phyloP scores from a whole-genome alignment of 208 protist species.

The Leishmania gerbilli region DNA sequence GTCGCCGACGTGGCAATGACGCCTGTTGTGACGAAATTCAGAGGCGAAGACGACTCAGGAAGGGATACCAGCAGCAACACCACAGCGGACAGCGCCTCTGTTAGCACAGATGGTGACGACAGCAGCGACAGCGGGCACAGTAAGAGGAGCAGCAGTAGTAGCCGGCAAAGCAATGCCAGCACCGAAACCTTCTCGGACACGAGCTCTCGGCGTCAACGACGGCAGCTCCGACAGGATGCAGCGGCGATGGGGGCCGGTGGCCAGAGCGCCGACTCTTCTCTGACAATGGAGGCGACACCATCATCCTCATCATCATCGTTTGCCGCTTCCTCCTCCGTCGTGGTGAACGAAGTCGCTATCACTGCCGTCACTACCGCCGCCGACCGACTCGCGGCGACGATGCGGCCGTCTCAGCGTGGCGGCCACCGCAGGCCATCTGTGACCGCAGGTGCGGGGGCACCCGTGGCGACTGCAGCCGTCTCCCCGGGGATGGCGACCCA shows the following conservation, averaged over 20 bases:
- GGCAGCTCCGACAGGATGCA: not conserved
- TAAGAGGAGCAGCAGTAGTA: conserved; percentile 6
- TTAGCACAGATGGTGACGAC: not conserved
- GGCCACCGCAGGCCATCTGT: not conserved
- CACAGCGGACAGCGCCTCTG: not conserved
- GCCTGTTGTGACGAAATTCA: not conserved
- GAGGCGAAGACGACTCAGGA: not conserved
- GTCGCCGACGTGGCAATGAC: not conserved
- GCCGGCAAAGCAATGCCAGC: not conserved
- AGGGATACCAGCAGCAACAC: conserved; percentile 2
- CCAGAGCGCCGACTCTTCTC: conserved; percentile 8
- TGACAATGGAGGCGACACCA: conserved; percentile 5
- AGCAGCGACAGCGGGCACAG: not conserved
- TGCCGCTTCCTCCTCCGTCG: not conserved
- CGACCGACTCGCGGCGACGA: not conserved
- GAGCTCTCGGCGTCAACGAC: not conserved
- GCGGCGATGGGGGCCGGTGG: not conserved
- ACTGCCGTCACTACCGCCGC: not conserved
- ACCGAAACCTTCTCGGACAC: conserved; percentile 4
- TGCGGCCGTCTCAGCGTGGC: not conserved
- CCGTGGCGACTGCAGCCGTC: not conserved
- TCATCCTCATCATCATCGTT: not conserved
- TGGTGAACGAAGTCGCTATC: not conserved
- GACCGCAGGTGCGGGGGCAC: not conserved
- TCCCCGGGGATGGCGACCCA: conserved; percentile 49